These are phyloP conservation scores for Vigna trinervia DNA, from an alignment of 306 rosid species.

Conservation along the genomic window DNA sequence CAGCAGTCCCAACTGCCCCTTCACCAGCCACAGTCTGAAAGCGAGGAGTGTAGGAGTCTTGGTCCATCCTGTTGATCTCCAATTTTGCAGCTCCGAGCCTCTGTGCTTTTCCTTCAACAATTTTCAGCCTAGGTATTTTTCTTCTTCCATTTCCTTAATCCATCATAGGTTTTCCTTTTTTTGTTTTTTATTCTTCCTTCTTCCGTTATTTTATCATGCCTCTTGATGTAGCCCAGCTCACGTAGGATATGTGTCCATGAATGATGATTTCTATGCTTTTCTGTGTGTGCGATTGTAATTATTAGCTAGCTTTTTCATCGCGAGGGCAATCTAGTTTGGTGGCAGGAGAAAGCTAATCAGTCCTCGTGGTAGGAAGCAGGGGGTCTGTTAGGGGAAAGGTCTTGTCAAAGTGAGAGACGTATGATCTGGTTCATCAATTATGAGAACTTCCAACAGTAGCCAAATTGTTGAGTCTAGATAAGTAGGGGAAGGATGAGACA, in stretches of 20 bases:
- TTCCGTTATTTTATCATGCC: slow-evolving; percentile 15
- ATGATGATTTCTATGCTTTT: slow-evolving; percentile 45
- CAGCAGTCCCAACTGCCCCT: slow-evolving; percentile 52
- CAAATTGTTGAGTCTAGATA: neutral
- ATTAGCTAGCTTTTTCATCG: slow-evolving; percentile 47
- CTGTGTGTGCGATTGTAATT: slow-evolving; percentile 30
- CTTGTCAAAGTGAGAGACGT: slow-evolving; percentile 55
- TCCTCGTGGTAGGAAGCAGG: slow-evolving; percentile 51
- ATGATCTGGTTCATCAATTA: slow-evolving; percentile 44
- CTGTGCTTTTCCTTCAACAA: slow-evolving; percentile 44
- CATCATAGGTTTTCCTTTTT: neutral
- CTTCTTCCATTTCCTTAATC: neutral
- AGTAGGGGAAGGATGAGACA: neutral
- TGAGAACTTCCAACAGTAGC: slow-evolving; percentile 39
- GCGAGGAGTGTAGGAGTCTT: slow-evolving; percentile 68
- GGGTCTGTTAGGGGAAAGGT: slow-evolving; percentile 55
- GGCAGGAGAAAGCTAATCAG: slow-evolving; percentile 51
- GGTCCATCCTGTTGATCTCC: slow-evolving; percentile 68
- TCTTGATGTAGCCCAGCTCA: slow-evolving; percentile 39
- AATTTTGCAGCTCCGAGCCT: slow-evolving; percentile 41
- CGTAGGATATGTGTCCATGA: slow-evolving; percentile 53
- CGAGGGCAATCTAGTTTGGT: slow-evolving; percentile 50
- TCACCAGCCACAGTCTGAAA: slow-evolving; percentile 55
- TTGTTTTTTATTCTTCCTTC: neutral
- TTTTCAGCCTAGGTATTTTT: slow-evolving; percentile 60